A percentile compares a stretch with the other conserved stretches of the same genome.
These are phyloP conservation scores for Phytopythium delawarense DNA, from an alignment of 352 stramenopile species.

Conservation along the genomic window DNA sequence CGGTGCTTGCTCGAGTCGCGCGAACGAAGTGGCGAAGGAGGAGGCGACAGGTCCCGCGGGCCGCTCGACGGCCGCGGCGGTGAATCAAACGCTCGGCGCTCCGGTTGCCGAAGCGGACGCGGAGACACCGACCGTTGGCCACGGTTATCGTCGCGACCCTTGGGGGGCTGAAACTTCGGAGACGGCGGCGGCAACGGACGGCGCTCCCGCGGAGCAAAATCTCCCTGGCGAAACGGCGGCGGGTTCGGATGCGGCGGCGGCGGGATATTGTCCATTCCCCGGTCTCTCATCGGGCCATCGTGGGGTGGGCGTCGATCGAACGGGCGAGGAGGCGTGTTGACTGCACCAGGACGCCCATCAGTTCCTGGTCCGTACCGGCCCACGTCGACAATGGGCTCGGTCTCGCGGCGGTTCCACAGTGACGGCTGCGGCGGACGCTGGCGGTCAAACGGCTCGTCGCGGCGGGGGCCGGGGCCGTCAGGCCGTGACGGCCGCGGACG, in stretches of 20 bases:
- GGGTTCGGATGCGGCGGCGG: conserved; percentile 8
- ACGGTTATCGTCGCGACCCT: not conserved
- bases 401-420: conserved; percentile 24
- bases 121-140: not conserved
- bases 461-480: conserved; percentile 36
- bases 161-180: not conserved
- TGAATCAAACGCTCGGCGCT: not conserved
- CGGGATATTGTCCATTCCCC: conserved; percentile 13
- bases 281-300: conserved; percentile 1
- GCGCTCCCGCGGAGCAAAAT: not conserved
- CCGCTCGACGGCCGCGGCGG: not conserved
- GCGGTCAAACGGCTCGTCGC: conserved; percentile 39
- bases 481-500: conserved; percentile 10
- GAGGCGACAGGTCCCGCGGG: not conserved
- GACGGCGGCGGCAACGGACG: not conserved
- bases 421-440: conserved; percentile 35
- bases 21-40: not conserved
- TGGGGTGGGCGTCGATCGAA: conserved; percentile 10
- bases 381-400: not conserved
- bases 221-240: conserved; percentile 1
- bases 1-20: not conserved
- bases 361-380: not conserved
- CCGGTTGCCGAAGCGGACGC: not conserved
- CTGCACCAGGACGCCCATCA: conserved; percentile 8
- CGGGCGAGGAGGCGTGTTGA: not conserved